Base-by-base conservation (phyloP, 2,329 filamentous ascomycete species). In the Exophiala calicioides region DNA sequence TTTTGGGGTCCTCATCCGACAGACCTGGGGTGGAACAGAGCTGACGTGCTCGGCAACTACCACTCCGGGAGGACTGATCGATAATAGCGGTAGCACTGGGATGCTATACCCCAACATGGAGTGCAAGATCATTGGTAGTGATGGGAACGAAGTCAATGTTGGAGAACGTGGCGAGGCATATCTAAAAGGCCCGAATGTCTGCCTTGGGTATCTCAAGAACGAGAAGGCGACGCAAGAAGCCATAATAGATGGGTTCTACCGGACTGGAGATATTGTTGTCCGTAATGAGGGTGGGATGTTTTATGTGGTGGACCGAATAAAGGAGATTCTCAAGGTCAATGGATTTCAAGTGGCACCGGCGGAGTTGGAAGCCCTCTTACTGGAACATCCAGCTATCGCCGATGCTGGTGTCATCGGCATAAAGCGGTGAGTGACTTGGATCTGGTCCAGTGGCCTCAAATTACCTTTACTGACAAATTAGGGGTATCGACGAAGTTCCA, bases 201-300 rank as follows among this genome's bases (percentile, higher is more conserved):
- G 75, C 2, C 70, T 66, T 3, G 76, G 77, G 0, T 82, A 81
- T 58, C 75, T 73, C 53, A 69, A 75, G 29, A 76, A 79, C 37
- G 53, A 66, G 0, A 61, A 67, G 24, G 77, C 76, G 1, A 80
- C 60, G 73, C 77, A 42, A 79, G 78, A 0, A 62, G 91, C 89
- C 77, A 78, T 0, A 77, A 80, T 37, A n/a, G 82, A 90, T 56
- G 76, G 76, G 5, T 91, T 88, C 81, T 82, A 94, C 75, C 80
- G 78, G 29, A 95, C 90, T 0, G 90, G 90, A 3, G 90, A 95
- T 59, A 87, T 93, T 63, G 88, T 85, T 0, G 71, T 91, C 2
- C 71, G 91, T 6, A 76, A 77, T 2, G 35, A 41, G 9, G 32
- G 46, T 3, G 29, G 37, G 65, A 90, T 95, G 60, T 65, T 95